Percentiles rank a stretch among this genome's conserved stretches.
These are phyloP conservation scores for Pseudogymnoascus sp. DNA, from an alignment of 2,329 filamentous ascomycete genomes.

Conservation along the genomic window DNA sequence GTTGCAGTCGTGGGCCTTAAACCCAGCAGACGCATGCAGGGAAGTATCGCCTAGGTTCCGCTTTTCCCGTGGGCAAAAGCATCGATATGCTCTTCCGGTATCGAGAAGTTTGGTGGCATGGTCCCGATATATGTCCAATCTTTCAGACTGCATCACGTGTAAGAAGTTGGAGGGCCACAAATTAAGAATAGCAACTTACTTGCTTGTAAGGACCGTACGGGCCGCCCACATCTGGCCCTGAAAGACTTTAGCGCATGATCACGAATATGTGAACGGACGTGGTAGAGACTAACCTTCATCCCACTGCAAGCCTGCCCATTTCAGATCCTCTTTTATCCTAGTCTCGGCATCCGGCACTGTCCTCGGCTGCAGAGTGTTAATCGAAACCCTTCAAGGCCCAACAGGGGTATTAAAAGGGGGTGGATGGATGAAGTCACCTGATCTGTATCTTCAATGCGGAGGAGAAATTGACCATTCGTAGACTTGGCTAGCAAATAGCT, in stretches of 20 bases:
- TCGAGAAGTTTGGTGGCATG: conserved; percentile 64
- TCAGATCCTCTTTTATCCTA: conserved; percentile 68
- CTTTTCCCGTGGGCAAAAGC: conserved; percentile 70
- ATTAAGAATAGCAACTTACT: conserved; percentile 36
- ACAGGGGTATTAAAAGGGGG: conserved; percentile 7
- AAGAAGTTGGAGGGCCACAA: background rate
- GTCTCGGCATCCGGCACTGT: conserved; percentile 73
- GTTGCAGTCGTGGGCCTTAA: conserved; percentile 44
- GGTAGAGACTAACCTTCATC: conserved; percentile 61
- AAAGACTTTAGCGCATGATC: conserved; percentile 11
- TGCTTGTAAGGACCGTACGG: conserved; percentile 80
- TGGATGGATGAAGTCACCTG: conserved; percentile 45
- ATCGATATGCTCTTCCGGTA: conserved; percentile 74
- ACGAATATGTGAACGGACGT: background rate
- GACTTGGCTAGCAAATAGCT: conserved; percentile 86
- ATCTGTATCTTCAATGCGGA: conserved; percentile 93
- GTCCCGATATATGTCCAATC: conserved; percentile 62
- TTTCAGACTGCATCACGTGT: conserved; percentile 56
- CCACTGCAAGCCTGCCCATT: conserved; percentile 86
- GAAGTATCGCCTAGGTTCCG: conserved; percentile 22
- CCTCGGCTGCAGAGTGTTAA: conserved; percentile 52
- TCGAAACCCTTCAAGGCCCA: conserved; percentile 21
- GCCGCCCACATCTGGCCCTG: conserved; percentile 73
- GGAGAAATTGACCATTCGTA: conserved; percentile 80
- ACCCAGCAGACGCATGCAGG: background rate